Evolutionary conservation across 164 flowering plant species (phyloP), one percentile per base, ranked within the genome.

Genomic region (Kingdonia uniflora): DNA sequence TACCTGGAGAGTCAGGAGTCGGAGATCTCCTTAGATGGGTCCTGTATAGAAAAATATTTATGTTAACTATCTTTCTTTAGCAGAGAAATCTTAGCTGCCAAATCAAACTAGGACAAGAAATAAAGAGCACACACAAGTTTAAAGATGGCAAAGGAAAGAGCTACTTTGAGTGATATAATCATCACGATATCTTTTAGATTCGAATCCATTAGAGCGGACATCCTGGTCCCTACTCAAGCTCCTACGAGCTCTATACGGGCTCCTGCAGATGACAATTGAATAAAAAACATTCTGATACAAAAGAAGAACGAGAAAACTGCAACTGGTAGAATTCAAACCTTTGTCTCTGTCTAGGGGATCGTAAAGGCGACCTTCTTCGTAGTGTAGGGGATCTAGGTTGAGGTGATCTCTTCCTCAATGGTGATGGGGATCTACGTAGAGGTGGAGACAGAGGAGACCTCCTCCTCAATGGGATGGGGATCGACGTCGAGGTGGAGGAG

Each of bases 351-450:
- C 59, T 58, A 25, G 76, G 71, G 15, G 84, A 69, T 38, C 48
- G 68, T 20, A 62, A 17, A 20, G 80, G 84, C 25, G 84, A 79
- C 49, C n/a, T n/a, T n/a, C 75, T 66, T 14, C 61, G 57, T n/a
- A 59, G 61, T 63, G 55, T 70, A 11, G 74, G 67, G 21, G 67
- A 70, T 41, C 63, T 65, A 59, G 42, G 55, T 20, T 41, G 57
- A 23, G 75, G 70, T 52, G 74, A 74, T 54, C 54, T 69, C 46
- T 71, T 66, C 14, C 39, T 50, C 16, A 29, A 6, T 8, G 13
- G 53, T 0, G 20, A 50, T 26, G 53, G 53, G 16, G 40, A 50
- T 20, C 53, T 50, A 16, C 21, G 40, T 56, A 59, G 40, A 47
- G 40, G 43, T 41, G 63, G 42, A 40, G 63, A 62, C 16, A 3